phyloP scores from a whole-genome alignment of 2,329 filamentous ascomycete species.

The Pseudopyrenochaeta lycopersici region DNA sequence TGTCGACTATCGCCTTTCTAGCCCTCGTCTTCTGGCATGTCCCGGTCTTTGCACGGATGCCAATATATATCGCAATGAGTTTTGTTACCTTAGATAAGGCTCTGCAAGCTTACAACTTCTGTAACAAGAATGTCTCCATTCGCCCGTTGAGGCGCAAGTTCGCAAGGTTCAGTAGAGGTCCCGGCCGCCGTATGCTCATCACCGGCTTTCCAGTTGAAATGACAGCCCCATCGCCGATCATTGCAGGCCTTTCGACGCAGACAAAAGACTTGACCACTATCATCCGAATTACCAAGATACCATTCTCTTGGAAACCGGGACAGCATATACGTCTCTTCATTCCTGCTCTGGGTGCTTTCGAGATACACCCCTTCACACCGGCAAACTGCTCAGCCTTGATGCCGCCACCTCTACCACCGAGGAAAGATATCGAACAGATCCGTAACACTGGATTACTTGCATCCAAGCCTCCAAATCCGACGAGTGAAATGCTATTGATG shows the following conservation, averaged over 20 bases:
- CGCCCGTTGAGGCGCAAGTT: constrained; percentile 12
- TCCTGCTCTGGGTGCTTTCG: constrained; percentile 32
- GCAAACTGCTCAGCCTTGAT: constrained; percentile 31
- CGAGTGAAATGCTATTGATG: constrained; percentile 35
- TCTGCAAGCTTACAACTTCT: constrained; percentile 10
- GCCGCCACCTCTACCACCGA: constrained; percentile 16
- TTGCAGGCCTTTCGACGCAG: constrained; percentile 7
- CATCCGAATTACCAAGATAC: constrained; percentile 32
- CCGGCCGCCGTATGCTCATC: constrained; percentile 18
- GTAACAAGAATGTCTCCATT: constrained; percentile 29
- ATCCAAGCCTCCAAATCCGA: neutral
- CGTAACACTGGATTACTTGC: constrained; percentile 4
- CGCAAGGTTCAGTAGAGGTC: constrained; percentile 11
- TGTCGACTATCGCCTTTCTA: constrained; percentile 32
- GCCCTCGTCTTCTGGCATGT: constrained; percentile 32
- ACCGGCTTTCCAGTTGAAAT: constrained; percentile 37
- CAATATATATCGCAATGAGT: constrained; percentile 27
- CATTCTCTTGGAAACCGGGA: constrained; percentile 37
- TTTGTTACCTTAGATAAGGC: constrained; percentile 29
- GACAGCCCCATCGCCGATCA: constrained; percentile 18
- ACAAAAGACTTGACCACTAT: constrained; percentile 23
- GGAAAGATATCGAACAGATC: constrained; percentile 23
- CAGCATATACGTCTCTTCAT: constrained; percentile 41
- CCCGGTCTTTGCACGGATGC: constrained; percentile 28
- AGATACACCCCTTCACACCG: constrained; percentile 41